Conservation (phyloP, 192 early-diverging fungal species). For the Bifiguratus adelaidae region DNA sequence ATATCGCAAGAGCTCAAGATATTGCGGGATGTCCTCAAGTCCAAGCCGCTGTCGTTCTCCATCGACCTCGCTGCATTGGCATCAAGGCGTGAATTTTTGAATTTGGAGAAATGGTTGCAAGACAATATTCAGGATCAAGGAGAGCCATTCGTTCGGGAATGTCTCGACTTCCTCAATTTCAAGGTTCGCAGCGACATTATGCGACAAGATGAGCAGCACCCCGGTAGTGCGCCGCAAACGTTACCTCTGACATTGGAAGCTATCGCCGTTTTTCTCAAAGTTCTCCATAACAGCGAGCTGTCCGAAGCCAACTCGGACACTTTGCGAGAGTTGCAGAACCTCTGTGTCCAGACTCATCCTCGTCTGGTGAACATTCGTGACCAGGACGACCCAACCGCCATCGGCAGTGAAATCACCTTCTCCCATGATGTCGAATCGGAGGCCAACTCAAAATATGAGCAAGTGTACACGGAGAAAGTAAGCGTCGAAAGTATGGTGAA, state of each 20-base stretch:
- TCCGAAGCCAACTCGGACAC: constrained; percentile 48
- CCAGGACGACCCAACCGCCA: constrained; percentile 29
- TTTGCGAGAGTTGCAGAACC: constrained; percentile 44
- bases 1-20: constrained; percentile 74
- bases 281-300: constrained; percentile 42
- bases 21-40: constrained; percentile 57
- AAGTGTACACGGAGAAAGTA: constrained; percentile 69
- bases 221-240: constrained; percentile 15
- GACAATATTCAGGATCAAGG: constrained; percentile 54
- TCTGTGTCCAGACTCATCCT: constrained; percentile 38
- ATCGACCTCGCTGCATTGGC: constrained; percentile 77
- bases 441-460: constrained; percentile 63
- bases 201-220: constrained; percentile 34
- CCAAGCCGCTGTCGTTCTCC: constrained; percentile 52
- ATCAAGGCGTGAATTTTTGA: constrained; percentile 64
- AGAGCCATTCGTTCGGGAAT: constrained; percentile 55
- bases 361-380: constrained; percentile 26
- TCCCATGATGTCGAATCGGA: constrained; percentile 69
- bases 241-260: constrained; percentile 55
- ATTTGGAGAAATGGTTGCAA: constrained; percentile 77
- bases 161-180: constrained; percentile 63
- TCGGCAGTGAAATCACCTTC: constrained; percentile 35
- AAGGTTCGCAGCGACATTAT: constrained; percentile 41
- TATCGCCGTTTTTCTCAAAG: constrained; percentile 52
- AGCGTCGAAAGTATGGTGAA: constrained; percentile 80